Base-by-base conservation (phyloP, 768 basidiomycete genomes). In the Boletus coccyginus region DNA sequence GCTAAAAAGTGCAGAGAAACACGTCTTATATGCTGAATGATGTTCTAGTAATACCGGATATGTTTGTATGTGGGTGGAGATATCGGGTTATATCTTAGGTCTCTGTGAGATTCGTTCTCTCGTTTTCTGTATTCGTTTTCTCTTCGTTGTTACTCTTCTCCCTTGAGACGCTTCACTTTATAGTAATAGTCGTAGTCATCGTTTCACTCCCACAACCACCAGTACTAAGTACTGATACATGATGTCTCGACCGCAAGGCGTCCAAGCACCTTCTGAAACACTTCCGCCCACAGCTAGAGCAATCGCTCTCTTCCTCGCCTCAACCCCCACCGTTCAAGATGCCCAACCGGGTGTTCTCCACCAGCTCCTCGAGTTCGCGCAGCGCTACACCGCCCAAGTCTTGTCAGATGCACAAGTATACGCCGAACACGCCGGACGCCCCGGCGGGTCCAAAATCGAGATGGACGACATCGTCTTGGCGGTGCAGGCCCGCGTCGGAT, bases 401-500 rank as follows among this genome's bases (percentile, higher is more conserved):
- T 75, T 94, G 42, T 86, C 88, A 11, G 92, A 94, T 71, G 91
- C 90, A 32, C 84, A 85, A 60, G 88, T 92, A 19, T 94, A 94
- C 67, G 87, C 91, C 16, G 92, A 94, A 62, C 92, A 94, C 67
- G 92, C 88, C 19, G 88, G 89, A 14, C 79, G 86, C 43, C 70
- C 83, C 3, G 88, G 87, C 56, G 33, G 17, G 19, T 50, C 68
- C 48, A 92, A 88, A 74, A 78, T 94, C 52, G 91, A 92, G 60
- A 82, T 87, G 78, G 91, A 94, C 59, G 92, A 94, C 71, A 76
- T 90, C 46, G 80, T 83, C 5, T 77, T 94, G 40, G 90, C 91
- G 3, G 86, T 92, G 6, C 92, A 94, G 70, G 90, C 91, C 7
- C 85, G 92, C 54, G 92, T 94, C 5, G 92, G 92, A 42, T 94